Conservation (phyloP, 2,329 filamentous ascomycete genomes). For the Acephala macrosclerotiorum region DNA sequence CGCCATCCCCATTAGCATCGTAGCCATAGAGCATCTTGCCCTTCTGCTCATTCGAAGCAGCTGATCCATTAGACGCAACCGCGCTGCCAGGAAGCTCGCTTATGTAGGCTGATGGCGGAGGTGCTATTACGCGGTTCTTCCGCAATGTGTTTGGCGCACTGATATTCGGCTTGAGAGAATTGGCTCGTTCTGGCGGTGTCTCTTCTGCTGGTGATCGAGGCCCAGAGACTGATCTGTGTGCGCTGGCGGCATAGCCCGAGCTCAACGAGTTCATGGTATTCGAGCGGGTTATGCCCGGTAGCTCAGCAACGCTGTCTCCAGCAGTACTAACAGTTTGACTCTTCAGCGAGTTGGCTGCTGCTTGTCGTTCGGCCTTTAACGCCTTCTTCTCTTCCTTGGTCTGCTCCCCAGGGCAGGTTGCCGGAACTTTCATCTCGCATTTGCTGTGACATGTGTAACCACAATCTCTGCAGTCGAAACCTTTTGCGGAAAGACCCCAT, state of each 20-base stretch:
- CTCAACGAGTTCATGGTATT: conserved; percentile 90
- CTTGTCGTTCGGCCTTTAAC: conserved; percentile 85
- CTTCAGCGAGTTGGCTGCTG: conserved; percentile 65
- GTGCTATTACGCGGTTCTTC: conserved; percentile 82
- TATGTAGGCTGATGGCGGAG: conserved; percentile 83
- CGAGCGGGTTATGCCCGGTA: conserved; percentile 75
- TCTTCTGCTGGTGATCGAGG: conserved; percentile 60
- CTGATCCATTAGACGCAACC: conserved; percentile 49
- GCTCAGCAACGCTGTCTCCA: conserved; percentile 62
- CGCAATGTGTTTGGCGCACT: conserved; percentile 42
- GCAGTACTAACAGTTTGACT: conserved; percentile 38
- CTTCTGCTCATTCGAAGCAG: conserved; percentile 60
- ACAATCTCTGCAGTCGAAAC: conserved; percentile 94
- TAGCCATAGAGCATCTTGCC: conserved; percentile 93
- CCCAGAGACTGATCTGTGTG: conserved; percentile 74
- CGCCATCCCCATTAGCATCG: conserved; percentile 80
- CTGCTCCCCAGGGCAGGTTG: conserved; percentile 93
- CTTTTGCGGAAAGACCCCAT: conserved; percentile 96
- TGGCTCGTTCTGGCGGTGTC: conserved; percentile 48
- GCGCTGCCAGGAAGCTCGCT: conserved; percentile 66
- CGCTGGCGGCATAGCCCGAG: conserved; percentile 85
- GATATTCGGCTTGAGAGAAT: conserved; percentile 35
- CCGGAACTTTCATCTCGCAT: conserved; percentile 98
- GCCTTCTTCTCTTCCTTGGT: conserved; percentile 96
- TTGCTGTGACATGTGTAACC: conserved; percentile 99